Base-by-base conservation (phyloP, 495 filamentous ascomycete genomes). In the Podospora fimiseda region DNA sequence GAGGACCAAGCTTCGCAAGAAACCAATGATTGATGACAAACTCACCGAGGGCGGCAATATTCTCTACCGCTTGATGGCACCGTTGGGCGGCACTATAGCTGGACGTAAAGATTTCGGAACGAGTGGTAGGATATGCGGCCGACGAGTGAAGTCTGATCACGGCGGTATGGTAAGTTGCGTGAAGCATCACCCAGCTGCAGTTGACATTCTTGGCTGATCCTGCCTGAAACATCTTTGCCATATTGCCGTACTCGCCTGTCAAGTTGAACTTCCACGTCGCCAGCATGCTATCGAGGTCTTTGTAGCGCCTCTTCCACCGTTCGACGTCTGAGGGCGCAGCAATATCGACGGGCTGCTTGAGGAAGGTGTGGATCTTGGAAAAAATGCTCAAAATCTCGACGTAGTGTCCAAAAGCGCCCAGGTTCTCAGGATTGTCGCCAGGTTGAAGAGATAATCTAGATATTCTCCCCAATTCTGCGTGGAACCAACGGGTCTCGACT, bases 101-200 rank as follows among this genome's bases (percentile, higher is more conserved):
- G 1, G 89, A 86, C 0, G 85, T 88, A 70, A 95, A 95, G 48
- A 93, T 89, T 33, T 84, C 84, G 8, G 87, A 91, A 19, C 87
- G 76, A 13, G 85, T 90, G 15, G 89, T 92, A 19, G 90, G 90
- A 64, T 95, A 95, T 3, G 89, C 90, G 2, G 90, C 89, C 3
- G 87, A 92, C n/a, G 90, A 93, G 71, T 95, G 89, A 11, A 95
- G 77, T 15, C 90, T 82, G 57, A 95, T 94, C 8, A 94, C 82
- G 52, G 89, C 84, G 3, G 87, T 92, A 62, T 73, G 67, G 54
- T 67, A 72, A n/a, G 85, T 85, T 13, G 85, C 83, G 62, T 94
- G 90, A n/a, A 94, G 76, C 80, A 94, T 90, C 37, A 94, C 84
- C 87, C 88, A 92, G 43, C 86, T 84, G 60, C 84, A 86, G 60